A percentile compares a stretch with the other conserved stretches of the same genome.
phyloP scores from a whole-genome alignment of 108 stramenopile genomes.

The Skeletonema tropicum region DNA sequence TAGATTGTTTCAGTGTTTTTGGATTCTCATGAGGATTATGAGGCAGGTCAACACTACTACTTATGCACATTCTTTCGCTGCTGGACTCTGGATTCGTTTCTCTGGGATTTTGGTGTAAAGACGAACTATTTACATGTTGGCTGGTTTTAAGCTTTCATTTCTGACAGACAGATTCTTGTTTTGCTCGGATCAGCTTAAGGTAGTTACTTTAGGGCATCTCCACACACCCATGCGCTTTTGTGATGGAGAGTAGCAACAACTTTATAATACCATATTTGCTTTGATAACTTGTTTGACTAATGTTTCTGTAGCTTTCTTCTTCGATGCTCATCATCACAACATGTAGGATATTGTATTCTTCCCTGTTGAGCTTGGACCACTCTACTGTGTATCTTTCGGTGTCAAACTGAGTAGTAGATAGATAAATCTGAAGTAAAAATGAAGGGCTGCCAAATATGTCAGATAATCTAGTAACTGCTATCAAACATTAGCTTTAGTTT shows the following conservation, averaged over 20 bases:
- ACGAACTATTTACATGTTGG: background rate
- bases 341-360: too few species aligned
- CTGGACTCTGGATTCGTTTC: background rate
- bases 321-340: too few species aligned
- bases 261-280: background rate
- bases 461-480: conserved; percentile 2
- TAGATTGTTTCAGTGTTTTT: background rate
- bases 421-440: background rate
- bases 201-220: background rate
- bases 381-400: too few species aligned
- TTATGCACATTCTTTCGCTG: too few species aligned
- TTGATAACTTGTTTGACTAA: background rate
- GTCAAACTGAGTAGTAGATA: too few species aligned
- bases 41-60: background rate
- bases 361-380: too few species aligned
- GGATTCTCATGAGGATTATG: background rate
- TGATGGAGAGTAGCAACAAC: background rate
- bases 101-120: background rate
- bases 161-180: background rate
- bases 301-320: too few species aligned
- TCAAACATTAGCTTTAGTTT: conserved; percentile 6
- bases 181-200: background rate
- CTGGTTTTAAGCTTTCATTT: background rate
- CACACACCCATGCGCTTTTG: background rate
- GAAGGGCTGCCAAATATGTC: background rate